Base-by-base conservation (phyloP, 2,329 filamentous ascomycete genomes). In the Cercospora berteroae region DNA sequence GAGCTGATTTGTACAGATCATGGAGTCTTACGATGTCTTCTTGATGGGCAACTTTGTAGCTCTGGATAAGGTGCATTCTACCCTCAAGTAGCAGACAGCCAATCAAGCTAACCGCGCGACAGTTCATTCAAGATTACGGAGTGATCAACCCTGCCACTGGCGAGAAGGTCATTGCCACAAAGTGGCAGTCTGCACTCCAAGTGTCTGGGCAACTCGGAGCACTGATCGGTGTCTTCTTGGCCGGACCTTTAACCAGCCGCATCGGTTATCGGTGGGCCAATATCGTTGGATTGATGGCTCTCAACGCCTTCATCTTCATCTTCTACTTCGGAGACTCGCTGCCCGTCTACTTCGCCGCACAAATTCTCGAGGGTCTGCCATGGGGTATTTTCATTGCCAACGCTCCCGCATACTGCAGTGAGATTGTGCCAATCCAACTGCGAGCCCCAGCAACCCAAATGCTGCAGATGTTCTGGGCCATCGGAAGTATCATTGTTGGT, bases 341-440 rank as follows among this genome's bases (percentile, higher is more conserved):
- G 27, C 69, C 78, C 1, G 75, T 84, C 62, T 77, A 84, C 60
- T 83, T 88, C 72, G 81, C 81, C 4, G 80, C 83, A 42, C 87
- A 89, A 79, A 78, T 87, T 64, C 81, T 89, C 57, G 86, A 88
- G 76, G 87, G 87, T 68, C 74, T 89, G 4, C 87, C 87, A 2
- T 89, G 87, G 87, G 87, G 87, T 27, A 84, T 89, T 73, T 89
- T 89, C 77, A 87, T 88, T 71, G 86, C 87, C 75, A 88, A 88
- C 74, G 83, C 87, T 4, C 87, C 87, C 0, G 87, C 87, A 6
- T 89, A 89, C 80, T 86, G 83, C 77, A 79, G 79, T 73, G 87
- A 89, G 76, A 87, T 89, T 65, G 85, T 87, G 2, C 87, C 87
- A 1, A 82, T 89, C 62, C 79, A 79, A 73, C 77, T 89, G 64